Base-by-base conservation (phyloP, 2,329 filamentous ascomycete genomes). In the Clonostachys rhizophaga region DNA sequence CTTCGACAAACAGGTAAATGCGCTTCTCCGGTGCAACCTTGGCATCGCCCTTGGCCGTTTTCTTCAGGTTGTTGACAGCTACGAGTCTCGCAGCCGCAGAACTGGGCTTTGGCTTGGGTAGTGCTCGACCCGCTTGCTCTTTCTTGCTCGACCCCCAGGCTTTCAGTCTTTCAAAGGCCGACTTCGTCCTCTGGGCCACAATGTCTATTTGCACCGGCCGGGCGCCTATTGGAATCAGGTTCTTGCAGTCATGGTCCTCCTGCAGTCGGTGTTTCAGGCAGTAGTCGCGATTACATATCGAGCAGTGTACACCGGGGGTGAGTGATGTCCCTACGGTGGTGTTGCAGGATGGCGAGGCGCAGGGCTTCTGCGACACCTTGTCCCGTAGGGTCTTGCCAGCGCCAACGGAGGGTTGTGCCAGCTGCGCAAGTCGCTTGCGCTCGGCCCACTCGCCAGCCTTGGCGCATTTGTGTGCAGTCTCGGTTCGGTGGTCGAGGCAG, bases 401-500 rank as follows among this genome's bases (percentile, higher is more conserved):
- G 33, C 81, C 81, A 43, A 77, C 73, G 37, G 76, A 76, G 3
- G 74, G 72, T 37, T 67, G 70, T 9, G 76, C 65, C 11, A 82
- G 70, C 56, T 81, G 71, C 13, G 78, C 79, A 51, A 71, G 65
- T 6, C 81, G 75, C 52, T 70, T 70, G 20, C 78, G 74, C 59
- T 74, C 71, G 14, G 82, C 81, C 82, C 82, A 86, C 47, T 79
- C 81, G 51, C 83, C 83, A 3, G 69, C 72, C 44, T 80, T 72
- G 45, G 69, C 57, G 66, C 83, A 86, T 60, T 83, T 79, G 71
- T 99, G 95, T 0, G 89, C 72, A 17, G 82, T 80, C 71, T 97
- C 92, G 58, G 83, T 86, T 47, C 92, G 88, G 75, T 99, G 94
- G 63, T 97, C 92, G 55, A 95, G 86, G 66, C 95, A 99, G 72